phyloP scores from a whole-genome alignment of 805 yeast genomes.

The Clavispora asparagi region DNA sequence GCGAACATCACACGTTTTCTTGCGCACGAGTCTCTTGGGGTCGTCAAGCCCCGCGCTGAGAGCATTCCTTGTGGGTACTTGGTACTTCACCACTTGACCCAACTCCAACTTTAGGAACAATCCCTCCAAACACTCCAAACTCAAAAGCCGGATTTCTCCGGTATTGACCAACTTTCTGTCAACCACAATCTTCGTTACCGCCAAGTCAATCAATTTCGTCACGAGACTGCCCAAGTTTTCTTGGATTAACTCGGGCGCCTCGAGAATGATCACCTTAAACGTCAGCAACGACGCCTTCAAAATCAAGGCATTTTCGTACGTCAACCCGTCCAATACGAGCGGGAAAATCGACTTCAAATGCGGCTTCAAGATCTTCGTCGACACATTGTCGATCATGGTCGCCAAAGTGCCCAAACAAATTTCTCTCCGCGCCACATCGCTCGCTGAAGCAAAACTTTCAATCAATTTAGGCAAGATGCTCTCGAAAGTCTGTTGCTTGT shows the following conservation, averaged over 20 bases:
- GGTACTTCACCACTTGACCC: constrained; percentile 46
- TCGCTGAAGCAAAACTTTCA: constrained; percentile 29
- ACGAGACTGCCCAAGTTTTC: constrained; percentile 54
- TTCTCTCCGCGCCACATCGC: constrained; percentile 29
- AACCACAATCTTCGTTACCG: constrained; percentile 15
- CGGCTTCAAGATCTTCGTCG: constrained; percentile 56
- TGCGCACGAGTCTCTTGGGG: constrained; percentile 66
- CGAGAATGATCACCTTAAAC: constrained; percentile 47
- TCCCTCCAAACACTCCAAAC: constrained; percentile 50
- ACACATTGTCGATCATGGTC: constrained; percentile 58
- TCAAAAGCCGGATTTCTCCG: constrained; percentile 48
- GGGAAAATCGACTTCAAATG: constrained; percentile 66
- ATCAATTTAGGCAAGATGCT: constrained; percentile 53
- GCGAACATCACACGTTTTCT: constrained; percentile 71
- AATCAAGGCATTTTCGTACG: constrained; percentile 43
- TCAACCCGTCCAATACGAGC: constrained; percentile 60
- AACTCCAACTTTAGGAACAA: constrained; percentile 34
- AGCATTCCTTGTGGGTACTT: constrained; percentile 41
- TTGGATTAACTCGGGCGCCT: constrained; percentile 47
- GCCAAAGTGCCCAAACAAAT: constrained; percentile 65
- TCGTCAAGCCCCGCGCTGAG: constrained; percentile 63
- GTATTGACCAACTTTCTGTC: constrained; percentile 25
- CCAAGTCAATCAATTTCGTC: constrained; percentile 45
- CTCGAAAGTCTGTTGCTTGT: constrained; percentile 77
- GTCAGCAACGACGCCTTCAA: constrained; percentile 60